These are phyloP conservation scores for Globisporangium ultimum DNA, from an alignment of 352 stramenopile species.

Conservation along the genomic window DNA sequence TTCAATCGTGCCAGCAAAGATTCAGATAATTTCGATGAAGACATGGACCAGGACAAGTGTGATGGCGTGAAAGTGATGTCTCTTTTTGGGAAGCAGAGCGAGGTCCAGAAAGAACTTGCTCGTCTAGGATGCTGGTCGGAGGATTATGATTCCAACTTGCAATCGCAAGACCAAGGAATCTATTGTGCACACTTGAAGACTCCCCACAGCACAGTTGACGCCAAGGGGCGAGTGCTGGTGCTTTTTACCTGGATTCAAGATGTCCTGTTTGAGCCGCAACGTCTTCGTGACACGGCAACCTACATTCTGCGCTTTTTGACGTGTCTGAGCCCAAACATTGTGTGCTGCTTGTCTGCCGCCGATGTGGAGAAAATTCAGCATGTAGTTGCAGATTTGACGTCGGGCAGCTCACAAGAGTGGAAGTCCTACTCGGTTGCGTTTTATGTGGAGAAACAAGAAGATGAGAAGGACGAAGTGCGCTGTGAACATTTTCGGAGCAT, in stretches of 20 bases:
- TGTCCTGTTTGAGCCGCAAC: conserved; percentile 30
- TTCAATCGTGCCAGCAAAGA: conserved; percentile 23
- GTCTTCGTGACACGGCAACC: conserved; percentile 56
- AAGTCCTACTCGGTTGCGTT: conserved; percentile 19
- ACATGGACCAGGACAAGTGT: not conserved
- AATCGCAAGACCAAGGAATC: conserved; percentile 45
- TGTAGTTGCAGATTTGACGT: conserved; percentile 1
- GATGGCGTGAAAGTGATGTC: conserved; percentile 31
- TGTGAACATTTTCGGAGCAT: conserved; percentile 4
- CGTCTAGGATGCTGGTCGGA: conserved; percentile 37
- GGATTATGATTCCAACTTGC: conserved; percentile 34
- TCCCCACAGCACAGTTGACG: not conserved
- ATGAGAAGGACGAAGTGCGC: conserved; percentile 10
- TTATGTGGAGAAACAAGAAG: conserved; percentile 13
- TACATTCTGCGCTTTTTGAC: conserved; percentile 63
- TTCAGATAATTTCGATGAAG: not conserved
- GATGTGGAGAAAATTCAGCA: conserved; percentile 9
- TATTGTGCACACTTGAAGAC: conserved; percentile 31
- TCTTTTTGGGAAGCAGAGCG: conserved; percentile 60
- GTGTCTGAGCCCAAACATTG: conserved; percentile 11
- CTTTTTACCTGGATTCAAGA: conserved; percentile 66
- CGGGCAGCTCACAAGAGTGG: not conserved
- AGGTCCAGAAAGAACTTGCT: conserved; percentile 40
- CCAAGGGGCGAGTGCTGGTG: not conserved
- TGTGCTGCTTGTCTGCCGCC: conserved; percentile 13